phyloP scores from a whole-genome alignment of 805 yeast genomes.

The Wickerhamiella australiensis region DNA sequence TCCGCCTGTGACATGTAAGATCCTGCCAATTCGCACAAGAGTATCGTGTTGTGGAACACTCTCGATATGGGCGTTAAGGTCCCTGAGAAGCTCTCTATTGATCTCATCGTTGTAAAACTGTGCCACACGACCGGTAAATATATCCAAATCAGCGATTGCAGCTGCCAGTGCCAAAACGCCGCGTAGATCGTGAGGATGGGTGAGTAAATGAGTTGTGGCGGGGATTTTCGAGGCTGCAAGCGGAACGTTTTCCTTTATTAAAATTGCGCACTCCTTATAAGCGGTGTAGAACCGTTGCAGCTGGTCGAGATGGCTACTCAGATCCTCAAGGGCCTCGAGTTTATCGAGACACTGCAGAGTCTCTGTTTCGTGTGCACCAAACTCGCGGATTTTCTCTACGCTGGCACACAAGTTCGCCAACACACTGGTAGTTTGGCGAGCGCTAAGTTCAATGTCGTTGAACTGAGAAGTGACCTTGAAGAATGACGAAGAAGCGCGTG shows the following conservation, averaged over 20 bases:
- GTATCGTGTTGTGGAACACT: slow-evolving; percentile 39
- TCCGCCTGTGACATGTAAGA: slow-evolving; percentile 18
- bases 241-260: not conserved
- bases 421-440: slow-evolving; percentile 25
- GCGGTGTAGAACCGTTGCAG: slow-evolving; percentile 31
- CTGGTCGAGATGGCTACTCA: slow-evolving; percentile 43
- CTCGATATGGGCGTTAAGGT: slow-evolving; percentile 48
- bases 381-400: slow-evolving; percentile 12
- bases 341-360: slow-evolving; percentile 13
- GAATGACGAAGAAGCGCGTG: slow-evolving; percentile 72
- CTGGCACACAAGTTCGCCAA: slow-evolving; percentile 36
- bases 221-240: slow-evolving; percentile 1
- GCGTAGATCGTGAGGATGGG: slow-evolving; percentile 5
- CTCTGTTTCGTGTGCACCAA: slow-evolving; percentile 10
- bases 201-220: not conserved
- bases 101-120: slow-evolving; percentile 52
- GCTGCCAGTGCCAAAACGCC: slow-evolving; percentile 6
- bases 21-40: slow-evolving; percentile 36
- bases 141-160: not conserved
- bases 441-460: slow-evolving; percentile 39
- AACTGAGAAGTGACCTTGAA: slow-evolving; percentile 75
- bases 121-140: slow-evolving; percentile 33
- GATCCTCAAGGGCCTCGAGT: slow-evolving; percentile 34
- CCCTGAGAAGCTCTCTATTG: slow-evolving; percentile 42
- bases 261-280: not conserved